A percentile compares a stretch with the other conserved stretches of the same genome.
Conservation (phyloP, 805 yeast genomes). For the Saccharomycopsis schoenii region DNA sequence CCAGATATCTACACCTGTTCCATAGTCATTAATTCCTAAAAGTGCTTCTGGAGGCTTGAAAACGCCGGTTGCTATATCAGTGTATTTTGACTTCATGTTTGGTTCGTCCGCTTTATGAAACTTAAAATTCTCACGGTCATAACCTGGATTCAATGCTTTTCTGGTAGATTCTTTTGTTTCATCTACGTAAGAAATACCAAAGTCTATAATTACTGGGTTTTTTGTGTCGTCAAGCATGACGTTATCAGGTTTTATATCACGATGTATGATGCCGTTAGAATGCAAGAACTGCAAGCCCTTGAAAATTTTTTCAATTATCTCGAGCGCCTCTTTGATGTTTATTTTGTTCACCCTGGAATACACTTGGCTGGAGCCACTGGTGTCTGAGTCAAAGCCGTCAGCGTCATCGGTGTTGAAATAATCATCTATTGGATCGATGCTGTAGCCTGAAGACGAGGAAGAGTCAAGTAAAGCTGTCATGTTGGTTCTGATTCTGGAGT, state of each 20-base stretch:
- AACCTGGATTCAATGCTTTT: neutral
- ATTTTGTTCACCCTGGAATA: constrained; percentile 10
- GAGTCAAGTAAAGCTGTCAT: constrained; percentile 5
- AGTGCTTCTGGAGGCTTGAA: constrained; percentile 71
- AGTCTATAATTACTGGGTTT: constrained; percentile 42
- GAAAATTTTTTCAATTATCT: constrained; percentile 28
- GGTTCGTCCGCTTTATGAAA: constrained; percentile 3
- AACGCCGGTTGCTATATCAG: constrained; percentile 43
- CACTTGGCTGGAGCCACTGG: constrained; percentile 5
- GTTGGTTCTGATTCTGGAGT: constrained; percentile 25
- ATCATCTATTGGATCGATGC: constrained; percentile 10
- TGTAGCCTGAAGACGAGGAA: neutral
- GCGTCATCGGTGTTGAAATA: constrained; percentile 18
- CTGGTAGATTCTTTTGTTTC: constrained; percentile 10
- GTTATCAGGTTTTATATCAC: constrained; percentile 67
- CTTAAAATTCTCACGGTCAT: neutral
- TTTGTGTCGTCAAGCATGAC: constrained; percentile 33
- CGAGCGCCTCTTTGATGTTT: constrained; percentile 12
- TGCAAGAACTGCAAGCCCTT: constrained; percentile 47
- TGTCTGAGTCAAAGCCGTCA: neutral
- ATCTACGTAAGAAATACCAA: constrained; percentile 49
- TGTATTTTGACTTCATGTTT: constrained; percentile 4
- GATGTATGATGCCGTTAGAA: constrained; percentile 53
- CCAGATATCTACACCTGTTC: constrained; percentile 60
- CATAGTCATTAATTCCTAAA: constrained; percentile 47